These are phyloP conservation scores for Senna siamea DNA, from an alignment of 306 rosid species.

Conservation along the genomic window DNA sequence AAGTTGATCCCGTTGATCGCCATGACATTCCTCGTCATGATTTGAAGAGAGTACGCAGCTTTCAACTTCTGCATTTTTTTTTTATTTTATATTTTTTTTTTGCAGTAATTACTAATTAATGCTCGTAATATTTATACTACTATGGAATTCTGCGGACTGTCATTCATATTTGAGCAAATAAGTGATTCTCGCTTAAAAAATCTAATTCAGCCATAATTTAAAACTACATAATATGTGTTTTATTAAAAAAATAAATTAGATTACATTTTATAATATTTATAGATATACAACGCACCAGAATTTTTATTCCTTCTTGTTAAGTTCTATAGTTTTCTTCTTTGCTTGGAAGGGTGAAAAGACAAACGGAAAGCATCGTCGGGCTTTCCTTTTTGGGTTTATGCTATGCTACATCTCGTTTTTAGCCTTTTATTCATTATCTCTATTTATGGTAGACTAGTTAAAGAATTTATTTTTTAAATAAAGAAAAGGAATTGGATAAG, in stretches of 20 bases:
- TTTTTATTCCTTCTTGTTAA: neutral
- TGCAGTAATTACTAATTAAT: neutral
- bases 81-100: too few relatives aligned
- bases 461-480: neutral
- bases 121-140: too few relatives aligned
- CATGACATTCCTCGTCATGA: slow-evolving; percentile 87
- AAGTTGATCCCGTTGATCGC: slow-evolving; percentile 54
- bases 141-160: neutral
- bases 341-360: neutral
- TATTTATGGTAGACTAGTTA: neutral
- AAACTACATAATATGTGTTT: too few relatives aligned
- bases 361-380: neutral
- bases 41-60: slow-evolving; percentile 54
- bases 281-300: neutral
- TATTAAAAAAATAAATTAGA: too few relatives aligned
- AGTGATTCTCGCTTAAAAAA: too few relatives aligned
- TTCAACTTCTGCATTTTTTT: neutral
- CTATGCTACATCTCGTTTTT: neutral
- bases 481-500: neutral
- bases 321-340: neutral
- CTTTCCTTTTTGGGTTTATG: slow-evolving; percentile 3
- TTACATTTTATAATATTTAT: too few relatives aligned
- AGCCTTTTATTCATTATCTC: neutral
- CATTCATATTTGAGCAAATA: too few relatives aligned
- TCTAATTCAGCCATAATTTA: too few relatives aligned